A percentile compares a stretch with the other conserved stretches of the same genome.
Conservation (phyloP, 2,329 filamentous ascomycete genomes). For the Metarhizium humberi region DNA sequence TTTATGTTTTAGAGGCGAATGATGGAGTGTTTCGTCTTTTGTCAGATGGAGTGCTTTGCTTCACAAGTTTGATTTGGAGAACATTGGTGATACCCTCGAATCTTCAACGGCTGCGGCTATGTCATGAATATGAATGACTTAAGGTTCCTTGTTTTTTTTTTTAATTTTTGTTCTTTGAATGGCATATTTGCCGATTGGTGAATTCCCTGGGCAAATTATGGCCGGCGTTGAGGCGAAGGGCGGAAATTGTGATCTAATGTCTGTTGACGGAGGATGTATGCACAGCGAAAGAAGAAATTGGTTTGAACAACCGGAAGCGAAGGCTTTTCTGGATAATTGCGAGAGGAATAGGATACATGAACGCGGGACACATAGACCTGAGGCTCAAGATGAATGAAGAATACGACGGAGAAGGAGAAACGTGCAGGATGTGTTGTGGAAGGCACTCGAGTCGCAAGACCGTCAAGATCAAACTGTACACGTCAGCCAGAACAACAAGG, state of each 20-base stretch:
- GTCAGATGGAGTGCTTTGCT: neutral
- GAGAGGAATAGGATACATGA: neutral
- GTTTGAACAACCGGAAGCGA: neutral
- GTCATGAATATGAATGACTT: conserved; percentile 4
- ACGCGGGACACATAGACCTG: neutral
- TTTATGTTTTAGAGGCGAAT: neutral
- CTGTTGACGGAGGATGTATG: neutral
- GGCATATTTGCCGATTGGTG: neutral
- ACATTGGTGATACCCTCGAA: conserved; percentile 2
- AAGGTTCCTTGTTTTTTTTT: neutral
- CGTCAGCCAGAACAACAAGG: neutral
- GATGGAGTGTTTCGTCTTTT: neutral
- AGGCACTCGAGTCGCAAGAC: neutral
- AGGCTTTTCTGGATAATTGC: neutral
- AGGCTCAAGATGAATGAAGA: neutral
- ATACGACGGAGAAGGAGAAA: neutral
- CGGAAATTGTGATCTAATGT: neutral
- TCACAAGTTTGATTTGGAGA: neutral
- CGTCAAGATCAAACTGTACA: neutral
- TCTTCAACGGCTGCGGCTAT: neutral
- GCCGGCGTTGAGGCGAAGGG: conserved; percentile 2
- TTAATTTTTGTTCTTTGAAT: neutral
- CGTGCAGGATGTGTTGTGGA: neutral
- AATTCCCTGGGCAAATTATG: neutral
- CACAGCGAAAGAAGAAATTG: neutral